phyloP scores from a whole-genome alignment of 176 grass and related monocot species.

The Rhynchospora pubera region DNA sequence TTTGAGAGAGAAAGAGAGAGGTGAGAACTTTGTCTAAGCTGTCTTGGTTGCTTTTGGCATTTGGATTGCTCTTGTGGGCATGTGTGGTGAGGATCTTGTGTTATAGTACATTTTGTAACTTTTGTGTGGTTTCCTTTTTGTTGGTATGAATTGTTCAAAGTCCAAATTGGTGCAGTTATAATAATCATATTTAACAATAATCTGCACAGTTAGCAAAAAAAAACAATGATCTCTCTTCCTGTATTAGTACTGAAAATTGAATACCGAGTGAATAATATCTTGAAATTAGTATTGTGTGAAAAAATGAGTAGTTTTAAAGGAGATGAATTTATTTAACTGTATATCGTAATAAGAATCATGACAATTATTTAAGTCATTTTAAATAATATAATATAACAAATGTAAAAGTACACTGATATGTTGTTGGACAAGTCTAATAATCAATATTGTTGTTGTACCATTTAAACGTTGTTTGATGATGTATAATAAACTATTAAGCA shows the following conservation, averaged over 20 bases:
- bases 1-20: conserved; percentile 25
- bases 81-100: neutral
- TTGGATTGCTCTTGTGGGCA: conserved; percentile 18
- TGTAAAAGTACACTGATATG: neutral
- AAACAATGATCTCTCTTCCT: neutral
- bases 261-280: too few species aligned
- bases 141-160: neutral
- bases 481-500: neutral
- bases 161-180: neutral
- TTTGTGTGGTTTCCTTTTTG: neutral
- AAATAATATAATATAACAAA: neutral
- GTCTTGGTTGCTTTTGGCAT: conserved; percentile 20
- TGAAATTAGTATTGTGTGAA: neutral
- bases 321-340: neutral
- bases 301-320: neutral
- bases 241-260: neutral
- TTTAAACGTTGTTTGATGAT: neutral
- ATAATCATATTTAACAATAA: neutral
- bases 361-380: neutral
- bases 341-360: neutral
- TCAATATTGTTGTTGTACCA: neutral
- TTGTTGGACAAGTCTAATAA: neutral
- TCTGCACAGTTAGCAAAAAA: neutral
- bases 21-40: conserved; percentile 6
- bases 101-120: neutral